phyloP scores from a whole-genome alignment of 1,284 basidiomycete species.

The Ganoderma meredithae region DNA sequence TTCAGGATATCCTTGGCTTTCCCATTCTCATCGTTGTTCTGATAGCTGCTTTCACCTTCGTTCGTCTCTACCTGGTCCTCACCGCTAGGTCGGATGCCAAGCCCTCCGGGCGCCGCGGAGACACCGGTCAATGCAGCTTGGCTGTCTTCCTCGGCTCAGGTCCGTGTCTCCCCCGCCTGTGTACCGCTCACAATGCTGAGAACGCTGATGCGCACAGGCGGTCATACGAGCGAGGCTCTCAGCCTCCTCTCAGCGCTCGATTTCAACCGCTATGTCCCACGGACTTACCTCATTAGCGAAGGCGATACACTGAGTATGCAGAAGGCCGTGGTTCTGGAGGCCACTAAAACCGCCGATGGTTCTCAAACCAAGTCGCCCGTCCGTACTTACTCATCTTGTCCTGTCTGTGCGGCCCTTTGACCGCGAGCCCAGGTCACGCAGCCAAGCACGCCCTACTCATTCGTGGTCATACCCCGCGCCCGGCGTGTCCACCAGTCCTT shows the following conservation, averaged over 20 bases:
- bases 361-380: slow-evolving; percentile 28
- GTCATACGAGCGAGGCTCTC: slow-evolving; percentile 93
- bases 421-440: slow-evolving; percentile 21
- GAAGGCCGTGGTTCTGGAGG: slow-evolving; percentile 78
- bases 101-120: slow-evolving; percentile 18
- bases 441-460: slow-evolving; percentile 46
- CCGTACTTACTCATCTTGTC: slow-evolving; percentile 22
- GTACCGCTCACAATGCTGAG: slow-evolving; percentile 11
- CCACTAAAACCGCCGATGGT: slow-evolving; percentile 39
- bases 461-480: slow-evolving; percentile 84
- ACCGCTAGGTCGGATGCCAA: slow-evolving; percentile 17
- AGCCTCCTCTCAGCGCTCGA: slow-evolving; percentile 81
- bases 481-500: slow-evolving; percentile 84
- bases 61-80: slow-evolving; percentile 38
- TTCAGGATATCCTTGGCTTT: slow-evolving; percentile 18
- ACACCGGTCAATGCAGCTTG: slow-evolving; percentile 50
- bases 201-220: slow-evolving; percentile 61
- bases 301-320: slow-evolving; percentile 83
- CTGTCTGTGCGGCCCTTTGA: slow-evolving; percentile 18
- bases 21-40: slow-evolving; percentile 23
- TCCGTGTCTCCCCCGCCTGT: slow-evolving; percentile 35
- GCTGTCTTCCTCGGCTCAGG: slow-evolving; percentile 74
- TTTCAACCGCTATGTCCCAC: slow-evolving; percentile 75
- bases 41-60: slow-evolving; percentile 19
- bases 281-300: slow-evolving; percentile 86